Base-by-base conservation (phyloP, 1,284 basidiomycete genomes). In the Sanghuangporus weigelae region DNA sequence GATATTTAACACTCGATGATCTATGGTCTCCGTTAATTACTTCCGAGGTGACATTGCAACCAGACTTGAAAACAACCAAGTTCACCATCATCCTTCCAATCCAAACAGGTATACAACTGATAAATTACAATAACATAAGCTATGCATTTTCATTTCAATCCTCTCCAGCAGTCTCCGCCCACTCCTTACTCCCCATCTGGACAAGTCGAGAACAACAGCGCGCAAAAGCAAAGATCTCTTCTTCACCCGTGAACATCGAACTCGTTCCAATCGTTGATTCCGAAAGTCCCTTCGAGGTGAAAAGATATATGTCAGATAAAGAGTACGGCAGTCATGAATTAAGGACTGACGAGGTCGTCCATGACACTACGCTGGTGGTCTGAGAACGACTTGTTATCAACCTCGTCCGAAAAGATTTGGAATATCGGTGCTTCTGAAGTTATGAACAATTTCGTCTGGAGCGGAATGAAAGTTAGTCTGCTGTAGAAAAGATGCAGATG, bases 171-270 rank as follows among this genome's bases (percentile, higher is more conserved):
- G 80, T 86, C 75, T 90, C 87, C 1, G 87, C 86, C 92, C 92
- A 94, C 68, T 91, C 86, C 69, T 80, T 86, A 71, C 90, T 92
- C 53, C 94, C 92, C 95, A 97, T 96, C 75, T 97, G 89, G 39
- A 93, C 90, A 31, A 97, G 78, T 57, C 95, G 82, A 36, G 92
- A 95, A 71, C 95, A 95, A 42, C 94, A 95, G 57, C 95, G 83
- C 10, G 94, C 95, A 74, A 96, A 98, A 0, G 95, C 95, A 73
- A 98, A 97, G 7, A 96, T 73, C 75, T 98, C 95, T 74, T 97
- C 95, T 71, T 97, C 94, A 3, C 94, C 93, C 0, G 87, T 89
- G 73, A 97, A 98, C 75, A 98, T 90, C 23, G 93, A 90, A 63
- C 90, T 91, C 1, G 82, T 80, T 31, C 93, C 92, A 16, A 95